phyloP scores from a whole-genome alignment of 75 land plant species.

The Cunninghamia lanceolata region DNA sequence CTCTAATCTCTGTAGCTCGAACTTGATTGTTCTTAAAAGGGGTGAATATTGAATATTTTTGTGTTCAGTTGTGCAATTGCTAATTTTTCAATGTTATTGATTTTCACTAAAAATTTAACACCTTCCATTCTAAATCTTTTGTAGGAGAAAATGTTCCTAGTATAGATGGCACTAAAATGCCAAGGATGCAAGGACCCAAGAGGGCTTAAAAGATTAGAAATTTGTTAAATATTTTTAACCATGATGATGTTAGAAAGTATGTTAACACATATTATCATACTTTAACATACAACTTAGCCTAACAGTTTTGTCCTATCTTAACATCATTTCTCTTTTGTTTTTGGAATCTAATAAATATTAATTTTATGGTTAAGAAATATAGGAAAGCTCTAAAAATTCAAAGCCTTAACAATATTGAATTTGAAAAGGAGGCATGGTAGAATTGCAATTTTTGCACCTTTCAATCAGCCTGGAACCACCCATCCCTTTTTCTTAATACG shows the following conservation, averaged over 20 bases:
- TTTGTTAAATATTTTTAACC: slow-evolving; percentile 71
- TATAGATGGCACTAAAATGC: slow-evolving; percentile 74
- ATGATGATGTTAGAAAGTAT: slow-evolving; percentile 85
- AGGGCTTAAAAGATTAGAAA: slow-evolving; percentile 84
- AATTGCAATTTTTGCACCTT: too few relatives aligned
- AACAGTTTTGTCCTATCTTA: not conserved
- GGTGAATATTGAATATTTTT: too few relatives aligned
- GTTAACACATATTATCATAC: slow-evolving; percentile 78
- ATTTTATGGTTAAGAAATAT: slow-evolving; percentile 65
- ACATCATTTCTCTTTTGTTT: too few relatives aligned
- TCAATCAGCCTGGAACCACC: too few relatives aligned
- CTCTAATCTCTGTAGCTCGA: too few relatives aligned
- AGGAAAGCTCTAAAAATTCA: slow-evolving; percentile 95
- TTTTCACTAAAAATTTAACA: too few relatives aligned
- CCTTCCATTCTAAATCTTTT: too few relatives aligned
- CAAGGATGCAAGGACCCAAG: slow-evolving; percentile 90
- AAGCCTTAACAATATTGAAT: slow-evolving; percentile 77
- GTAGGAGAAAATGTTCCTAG: too few relatives aligned
- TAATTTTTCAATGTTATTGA: too few relatives aligned
- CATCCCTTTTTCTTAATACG: too few relatives aligned
- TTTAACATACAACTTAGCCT: slow-evolving; percentile 54
- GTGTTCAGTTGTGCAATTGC: too few relatives aligned
- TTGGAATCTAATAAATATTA: not conserved
- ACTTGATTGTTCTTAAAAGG: too few relatives aligned
- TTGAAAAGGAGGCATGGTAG: slow-evolving; percentile 82